Conservation (phyloP, 1,284 basidiomycete species). For the Schizophyllum amplum region DNA sequence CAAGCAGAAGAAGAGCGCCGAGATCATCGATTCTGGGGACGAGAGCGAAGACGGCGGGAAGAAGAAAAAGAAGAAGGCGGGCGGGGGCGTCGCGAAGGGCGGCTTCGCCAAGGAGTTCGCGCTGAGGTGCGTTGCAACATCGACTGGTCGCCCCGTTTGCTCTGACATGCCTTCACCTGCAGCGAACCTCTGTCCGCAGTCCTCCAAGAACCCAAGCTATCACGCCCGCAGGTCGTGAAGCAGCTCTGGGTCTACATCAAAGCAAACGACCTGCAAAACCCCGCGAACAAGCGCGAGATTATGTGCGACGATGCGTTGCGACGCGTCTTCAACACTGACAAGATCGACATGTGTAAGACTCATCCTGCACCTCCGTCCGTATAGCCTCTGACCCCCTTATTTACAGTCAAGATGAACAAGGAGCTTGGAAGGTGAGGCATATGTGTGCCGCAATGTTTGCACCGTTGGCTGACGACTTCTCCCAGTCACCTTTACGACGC, state of each 20-base stretch:
- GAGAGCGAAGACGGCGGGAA: conserved; percentile 33
- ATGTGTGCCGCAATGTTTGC: neutral
- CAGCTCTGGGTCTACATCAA: conserved; percentile 84
- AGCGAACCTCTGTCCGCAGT: conserved; percentile 61
- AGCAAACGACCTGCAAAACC: conserved; percentile 70
- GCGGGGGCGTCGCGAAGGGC: conserved; percentile 42
- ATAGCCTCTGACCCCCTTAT: too few relatives aligned
- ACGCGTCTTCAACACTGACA: conserved; percentile 67
- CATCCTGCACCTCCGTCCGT: too few relatives aligned
- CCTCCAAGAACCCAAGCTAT: conserved; percentile 51
- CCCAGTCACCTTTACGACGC: conserved; percentile 27
- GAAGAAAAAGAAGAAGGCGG: conserved; percentile 30
- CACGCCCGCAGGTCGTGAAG: conserved; percentile 85
- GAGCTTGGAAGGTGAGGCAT: conserved; percentile 61
- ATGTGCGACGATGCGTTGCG: conserved; percentile 66
- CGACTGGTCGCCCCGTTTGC: neutral
- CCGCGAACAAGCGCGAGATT: conserved; percentile 72
- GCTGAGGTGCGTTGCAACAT: conserved; percentile 47
- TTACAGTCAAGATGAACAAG: conserved; percentile 74
- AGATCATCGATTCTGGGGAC: conserved; percentile 49
- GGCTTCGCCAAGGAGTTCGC: conserved; percentile 72
- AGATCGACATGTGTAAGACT: conserved; percentile 61
- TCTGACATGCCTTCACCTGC: conserved; percentile 2
- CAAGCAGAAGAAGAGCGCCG: conserved; percentile 44
- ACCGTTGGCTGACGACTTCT: neutral